Evolutionary conservation across 169 alveolate species (phyloP).

Genomic region (Plasmodium fragile): DNA sequence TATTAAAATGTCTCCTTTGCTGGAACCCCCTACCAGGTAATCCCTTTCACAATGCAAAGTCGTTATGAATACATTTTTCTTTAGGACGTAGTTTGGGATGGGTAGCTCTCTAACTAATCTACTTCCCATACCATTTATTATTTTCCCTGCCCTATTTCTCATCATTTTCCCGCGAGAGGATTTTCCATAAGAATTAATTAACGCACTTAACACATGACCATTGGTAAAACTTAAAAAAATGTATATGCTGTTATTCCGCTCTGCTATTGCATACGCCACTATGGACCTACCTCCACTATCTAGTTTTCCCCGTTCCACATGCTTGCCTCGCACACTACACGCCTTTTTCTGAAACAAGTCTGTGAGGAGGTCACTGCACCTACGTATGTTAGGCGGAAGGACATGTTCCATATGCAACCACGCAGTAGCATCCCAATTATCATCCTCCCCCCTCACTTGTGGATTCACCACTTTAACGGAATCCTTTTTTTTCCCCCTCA

Average conservation of each 20-base stretch:
- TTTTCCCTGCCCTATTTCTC: neutral
- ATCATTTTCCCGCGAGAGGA: neutral
- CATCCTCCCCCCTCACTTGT: neutral
- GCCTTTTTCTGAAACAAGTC: neutral
- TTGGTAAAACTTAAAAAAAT: constrained; percentile 25
- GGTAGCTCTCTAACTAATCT: constrained; percentile 14
- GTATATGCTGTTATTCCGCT: constrained; percentile 31
- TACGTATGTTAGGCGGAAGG: neutral
- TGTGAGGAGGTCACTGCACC: neutral
- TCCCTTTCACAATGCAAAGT: constrained; percentile 7
- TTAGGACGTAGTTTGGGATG: neutral
- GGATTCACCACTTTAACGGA: neutral
- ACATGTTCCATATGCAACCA: neutral
- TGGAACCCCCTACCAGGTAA: constrained; percentile 50
- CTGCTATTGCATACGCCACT: constrained; percentile 40
- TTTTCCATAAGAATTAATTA: constrained; percentile 45
- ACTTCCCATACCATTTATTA: neutral
- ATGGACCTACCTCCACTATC: neutral
- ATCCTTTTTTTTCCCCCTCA: neutral
- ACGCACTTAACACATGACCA: constrained; percentile 27
- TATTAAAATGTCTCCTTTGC: constrained; percentile 53
- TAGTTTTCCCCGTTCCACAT: neutral
- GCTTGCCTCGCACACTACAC: neutral
- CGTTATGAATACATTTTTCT: constrained; percentile 36
- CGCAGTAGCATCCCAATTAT: neutral